Percentiles rank a stretch among this genome's conserved stretches.
phyloP scores from a whole-genome alignment of 768 basidiomycete genomes.

The Leccinum olivaceopallidum region DNA sequence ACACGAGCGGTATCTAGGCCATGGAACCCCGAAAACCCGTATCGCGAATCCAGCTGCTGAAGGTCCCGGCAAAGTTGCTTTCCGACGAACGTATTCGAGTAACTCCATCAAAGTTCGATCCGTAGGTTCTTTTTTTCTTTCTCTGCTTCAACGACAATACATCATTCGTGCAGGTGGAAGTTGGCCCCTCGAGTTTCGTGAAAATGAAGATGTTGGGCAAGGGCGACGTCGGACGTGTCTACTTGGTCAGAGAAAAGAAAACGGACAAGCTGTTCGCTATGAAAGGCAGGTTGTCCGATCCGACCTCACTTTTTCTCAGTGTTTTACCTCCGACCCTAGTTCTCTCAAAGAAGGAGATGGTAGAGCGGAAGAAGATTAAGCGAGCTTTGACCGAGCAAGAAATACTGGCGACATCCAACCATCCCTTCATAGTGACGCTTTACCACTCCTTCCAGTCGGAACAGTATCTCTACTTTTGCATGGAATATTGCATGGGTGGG shows the following conservation, averaged over 20 bases:
- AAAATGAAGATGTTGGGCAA: constrained; percentile 99
- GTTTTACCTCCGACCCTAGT: constrained; percentile 53
- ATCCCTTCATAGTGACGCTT: constrained; percentile 99
- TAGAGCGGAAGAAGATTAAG: constrained; percentile 99
- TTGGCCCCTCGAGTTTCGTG: constrained; percentile 89
- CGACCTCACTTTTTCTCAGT: constrained; percentile 2
- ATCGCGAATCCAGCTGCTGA: constrained; percentile 46
- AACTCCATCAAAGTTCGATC: constrained; percentile 94
- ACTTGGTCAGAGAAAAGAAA: constrained; percentile 98
- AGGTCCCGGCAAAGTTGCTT: constrained; percentile 66
- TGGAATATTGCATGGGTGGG: constrained; percentile 99
- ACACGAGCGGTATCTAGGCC: constrained; percentile 34
- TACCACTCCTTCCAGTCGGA: constrained; percentile 99
- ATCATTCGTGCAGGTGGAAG: constrained; percentile 69
- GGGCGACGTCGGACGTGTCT: constrained; percentile 98
- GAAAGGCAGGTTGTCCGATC: constrained; percentile 81
- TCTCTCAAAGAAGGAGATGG: constrained; percentile 99
- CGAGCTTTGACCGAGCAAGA: constrained; percentile 98
- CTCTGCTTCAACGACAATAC: background rate
- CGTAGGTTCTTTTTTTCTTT: constrained; percentile 45
- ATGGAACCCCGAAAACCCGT: constrained; percentile 41
- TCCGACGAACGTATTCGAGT: constrained; percentile 94
- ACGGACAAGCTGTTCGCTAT: constrained; percentile 94
- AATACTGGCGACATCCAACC: constrained; percentile 97
- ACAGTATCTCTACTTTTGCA: constrained; percentile 97